These are phyloP conservation scores for Plasmopara viticola DNA, from an alignment of 352 stramenopile genomes.

Conservation along the genomic window DNA sequence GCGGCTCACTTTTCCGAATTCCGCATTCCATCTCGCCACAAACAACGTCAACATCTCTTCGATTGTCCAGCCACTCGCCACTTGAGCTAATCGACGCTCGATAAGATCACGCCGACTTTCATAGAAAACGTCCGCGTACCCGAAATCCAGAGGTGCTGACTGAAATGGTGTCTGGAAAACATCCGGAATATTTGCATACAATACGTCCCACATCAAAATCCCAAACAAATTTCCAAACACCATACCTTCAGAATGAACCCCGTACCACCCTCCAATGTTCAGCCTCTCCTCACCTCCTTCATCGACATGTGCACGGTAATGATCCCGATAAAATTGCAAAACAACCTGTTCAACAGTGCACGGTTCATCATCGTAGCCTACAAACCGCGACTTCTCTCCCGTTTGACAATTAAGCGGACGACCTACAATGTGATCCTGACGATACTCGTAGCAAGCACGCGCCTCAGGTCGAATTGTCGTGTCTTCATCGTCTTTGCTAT, in stretches of 20 bases:
- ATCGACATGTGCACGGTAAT: slow-evolving; percentile 6
- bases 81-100: slow-evolving; percentile 34
- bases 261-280: slow-evolving; percentile 61
- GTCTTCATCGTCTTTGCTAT: slow-evolving; percentile 8
- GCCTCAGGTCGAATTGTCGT: slow-evolving; percentile 2
- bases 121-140: slow-evolving; percentile 52
- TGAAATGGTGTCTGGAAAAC: slow-evolving; percentile 88
- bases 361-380: slow-evolving; percentile 82
- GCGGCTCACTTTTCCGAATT: slow-evolving; percentile 50
- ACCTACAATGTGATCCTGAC: slow-evolving; percentile 47
- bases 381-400: slow-evolving; percentile 78
- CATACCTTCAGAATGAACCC: slow-evolving; percentile 77
- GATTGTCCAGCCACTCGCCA: slow-evolving; percentile 36
- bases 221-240: slow-evolving; percentile 73
- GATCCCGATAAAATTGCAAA: slow-evolving; percentile 63
- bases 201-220: slow-evolving; percentile 84
- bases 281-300: background rate
- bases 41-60: slow-evolving; percentile 39
- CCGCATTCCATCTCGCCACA: slow-evolving; percentile 26
- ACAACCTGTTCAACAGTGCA: slow-evolving; percentile 84
- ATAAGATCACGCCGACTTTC: slow-evolving; percentile 33
- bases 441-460: slow-evolving; percentile 29
- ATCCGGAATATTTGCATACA: slow-evolving; percentile 71
- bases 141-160: slow-evolving; percentile 61
- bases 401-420: slow-evolving; percentile 68